Evolutionary conservation across 2,329 filamentous ascomycete species (phyloP), one percentile per base, ranked within the genome.

Genomic region (Talaromyces marneffei): DNA sequence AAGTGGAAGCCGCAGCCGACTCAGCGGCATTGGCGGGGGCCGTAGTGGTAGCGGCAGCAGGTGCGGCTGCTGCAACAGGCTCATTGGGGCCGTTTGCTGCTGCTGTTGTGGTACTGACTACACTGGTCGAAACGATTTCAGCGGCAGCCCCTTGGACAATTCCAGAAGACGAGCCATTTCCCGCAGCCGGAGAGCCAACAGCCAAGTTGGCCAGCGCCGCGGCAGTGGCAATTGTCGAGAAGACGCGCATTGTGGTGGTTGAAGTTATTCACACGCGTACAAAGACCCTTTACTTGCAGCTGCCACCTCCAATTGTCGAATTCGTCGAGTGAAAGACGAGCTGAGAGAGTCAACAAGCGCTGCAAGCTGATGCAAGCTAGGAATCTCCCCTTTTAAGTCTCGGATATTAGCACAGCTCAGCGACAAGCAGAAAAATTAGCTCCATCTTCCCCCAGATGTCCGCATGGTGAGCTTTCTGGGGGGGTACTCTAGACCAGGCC

Each of bases 231-330:
- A 62, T 52, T 44, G 48, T 59, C 52, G 60, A 46, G 44, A 62
- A 62, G 46, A 61, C 33, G 42, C 60, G 60, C 60, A 62, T 62
- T 62, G 40, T 59, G 48, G 33, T 59, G 23, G 46, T 33, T 40
- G 48, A 53, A 18, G 46, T 29, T 40, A 23, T 52, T 27, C 52
- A 40, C 44, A 53, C 44, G 37, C 57, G 44, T 35, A 53, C 46
- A 59, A 42, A 59, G 35, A 42, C 57, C 44, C 46, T 53, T 37
- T 55, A 33, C 29, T 27, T 25, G 33, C 52, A 40, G 31, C 57
- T 59, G 18, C 57, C 57, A 35, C 57, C 57, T 53, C 57, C 57
- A 33, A 53, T 59, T 59, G 57, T 59, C 57, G 57, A 35, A 31
- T 53, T 42, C 40, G 57, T 53, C 35, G 46, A 59, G 57, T 59